Base-by-base conservation (phyloP, 2,329 filamentous ascomycete species). In the Talaromyces sp. region DNA sequence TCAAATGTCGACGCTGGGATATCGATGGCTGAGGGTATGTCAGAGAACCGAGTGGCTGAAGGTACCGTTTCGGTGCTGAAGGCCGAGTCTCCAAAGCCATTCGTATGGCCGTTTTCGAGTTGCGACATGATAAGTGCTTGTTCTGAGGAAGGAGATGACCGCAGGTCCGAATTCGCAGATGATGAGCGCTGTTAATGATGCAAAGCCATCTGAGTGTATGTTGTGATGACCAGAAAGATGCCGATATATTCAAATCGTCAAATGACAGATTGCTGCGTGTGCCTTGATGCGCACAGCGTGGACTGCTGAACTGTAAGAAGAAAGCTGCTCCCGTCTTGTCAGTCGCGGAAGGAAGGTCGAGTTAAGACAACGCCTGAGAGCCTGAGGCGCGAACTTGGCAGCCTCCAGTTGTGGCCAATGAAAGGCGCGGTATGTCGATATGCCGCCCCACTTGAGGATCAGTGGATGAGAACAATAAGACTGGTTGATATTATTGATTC, bases 1-100 rank as follows among this genome's bases (percentile, higher is more conserved):
- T 88, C 86, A 62, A 81, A 80, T 66, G 82, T 87, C 62, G 82
- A 84, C 64, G 88, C 85, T 63, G 87, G 86, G 72, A 89, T 88
- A 72, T 88, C 87, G 72, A 89, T 87, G 65, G 84, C 82, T 60
- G 83, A 82, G 45, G 87, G 87, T 54, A 89, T 86, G 71, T 87
- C 84, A 65, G 84, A 83, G 75, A 87, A 89, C 61, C 87, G 85
- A 67, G 74, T 66, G 67, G 75, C 70, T 67, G 76, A 65, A 68
- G 76, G 68, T 70, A 79, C 74, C 68, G 72, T 69, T 63, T 71
- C 67, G 16, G 70, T 48, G 35, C 71, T 67, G 33, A 72, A 70
- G 47, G 75, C 71, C 63, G 81, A 75, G 68, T 81, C 82, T 67
- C 83, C 83, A 63, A 81, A 72, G 73, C 83, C 84, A 74, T 86